These are phyloP conservation scores for Alternaria ventricosa DNA, from an alignment of 2,329 filamentous ascomycete genomes.

Conservation along the genomic window DNA sequence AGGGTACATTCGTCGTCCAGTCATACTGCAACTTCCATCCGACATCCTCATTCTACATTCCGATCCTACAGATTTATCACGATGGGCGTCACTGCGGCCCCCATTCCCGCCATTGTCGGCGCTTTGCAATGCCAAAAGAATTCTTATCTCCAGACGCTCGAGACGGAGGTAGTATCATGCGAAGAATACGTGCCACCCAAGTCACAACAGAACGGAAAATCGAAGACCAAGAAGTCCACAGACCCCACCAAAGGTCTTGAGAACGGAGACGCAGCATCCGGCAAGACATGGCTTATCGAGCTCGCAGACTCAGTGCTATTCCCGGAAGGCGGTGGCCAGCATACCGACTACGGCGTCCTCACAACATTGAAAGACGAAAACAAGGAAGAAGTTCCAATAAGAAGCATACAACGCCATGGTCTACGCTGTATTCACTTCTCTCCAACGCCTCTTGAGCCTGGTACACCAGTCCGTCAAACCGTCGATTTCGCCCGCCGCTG, in stretches of 20 bases:
- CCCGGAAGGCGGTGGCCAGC: slow-evolving; percentile 44
- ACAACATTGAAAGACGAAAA: slow-evolving; percentile 25
- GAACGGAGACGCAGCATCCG: slow-evolving; percentile 11
- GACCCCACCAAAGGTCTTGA: slow-evolving; percentile 26
- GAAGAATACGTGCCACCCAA: slow-evolving; percentile 34
- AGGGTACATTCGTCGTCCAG: slow-evolving; percentile 3
- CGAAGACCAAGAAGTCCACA: slow-evolving; percentile 36
- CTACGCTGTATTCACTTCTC: slow-evolving; percentile 75
- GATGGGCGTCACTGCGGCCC: slow-evolving; percentile 24
- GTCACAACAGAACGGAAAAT: slow-evolving; percentile 25
- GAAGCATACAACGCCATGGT: slow-evolving; percentile 48
- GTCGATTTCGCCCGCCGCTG: slow-evolving; percentile 40
- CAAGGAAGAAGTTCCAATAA: slow-evolving; percentile 32
- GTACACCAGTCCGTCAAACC: slow-evolving; percentile 52
- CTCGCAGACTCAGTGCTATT: slow-evolving; percentile 43
- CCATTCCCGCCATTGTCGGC: slow-evolving; percentile 35
- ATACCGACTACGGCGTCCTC: slow-evolving; percentile 39
- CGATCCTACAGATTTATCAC: not conserved
- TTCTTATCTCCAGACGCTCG: slow-evolving; percentile 39
- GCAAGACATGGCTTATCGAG: slow-evolving; percentile 39
- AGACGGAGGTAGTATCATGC: slow-evolving; percentile 43
- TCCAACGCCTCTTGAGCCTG: slow-evolving; percentile 86
- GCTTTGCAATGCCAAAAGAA: slow-evolving; percentile 42
- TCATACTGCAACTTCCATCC: slow-evolving; percentile 1
- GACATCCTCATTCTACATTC: not conserved